Conservation (phyloP, 352 stramenopile species). For the Phytophthora pinifolia region DNA sequence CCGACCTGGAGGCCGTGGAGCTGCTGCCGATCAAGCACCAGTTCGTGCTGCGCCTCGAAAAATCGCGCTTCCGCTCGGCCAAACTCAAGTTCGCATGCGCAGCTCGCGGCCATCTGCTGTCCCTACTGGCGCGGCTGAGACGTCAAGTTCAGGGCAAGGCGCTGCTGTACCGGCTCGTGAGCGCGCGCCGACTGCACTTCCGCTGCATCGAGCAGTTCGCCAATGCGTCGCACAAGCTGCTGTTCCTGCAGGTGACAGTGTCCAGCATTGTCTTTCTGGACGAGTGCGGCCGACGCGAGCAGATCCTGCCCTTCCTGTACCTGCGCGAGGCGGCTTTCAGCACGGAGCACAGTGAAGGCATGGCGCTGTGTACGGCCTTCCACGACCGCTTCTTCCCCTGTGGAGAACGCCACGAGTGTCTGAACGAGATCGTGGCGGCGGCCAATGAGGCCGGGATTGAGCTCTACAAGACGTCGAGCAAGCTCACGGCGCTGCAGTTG, state of each 20-base stretch:
- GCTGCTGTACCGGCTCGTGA: conserved; percentile 34
- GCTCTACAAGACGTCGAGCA: conserved; percentile 37
- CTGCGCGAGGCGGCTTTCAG: conserved; percentile 50
- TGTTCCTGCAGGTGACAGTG: conserved; percentile 51
- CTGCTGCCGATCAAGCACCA: conserved; percentile 40
- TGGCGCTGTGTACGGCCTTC: conserved; percentile 63
- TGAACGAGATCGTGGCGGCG: conserved; percentile 55
- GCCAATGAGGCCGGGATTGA: conserved; percentile 45
- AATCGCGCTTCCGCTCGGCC: conserved; percentile 53
- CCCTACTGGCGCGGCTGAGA: conserved; percentile 47
- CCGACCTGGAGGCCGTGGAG: conserved; percentile 58
- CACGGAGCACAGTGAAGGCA: conserved; percentile 44
- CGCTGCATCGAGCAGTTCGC: conserved; percentile 69
- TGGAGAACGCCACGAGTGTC: conserved; percentile 53
- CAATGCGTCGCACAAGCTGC: conserved; percentile 56
- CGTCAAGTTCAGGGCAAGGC: conserved; percentile 44
- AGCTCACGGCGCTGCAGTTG: conserved; percentile 52
- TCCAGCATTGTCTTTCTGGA: conserved; percentile 57
- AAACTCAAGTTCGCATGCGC: conserved; percentile 61
- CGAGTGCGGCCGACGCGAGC: conserved; percentile 42
- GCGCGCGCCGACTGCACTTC: conserved; percentile 39
- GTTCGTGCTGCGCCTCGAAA: conserved; percentile 65
- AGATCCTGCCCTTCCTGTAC: conserved; percentile 55
- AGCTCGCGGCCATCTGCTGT: conserved; percentile 56
- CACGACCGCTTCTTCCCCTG: conserved; percentile 74